phyloP scores from a whole-genome alignment of 331 rosid species.

The Rhamnella rubrinervis region DNA sequence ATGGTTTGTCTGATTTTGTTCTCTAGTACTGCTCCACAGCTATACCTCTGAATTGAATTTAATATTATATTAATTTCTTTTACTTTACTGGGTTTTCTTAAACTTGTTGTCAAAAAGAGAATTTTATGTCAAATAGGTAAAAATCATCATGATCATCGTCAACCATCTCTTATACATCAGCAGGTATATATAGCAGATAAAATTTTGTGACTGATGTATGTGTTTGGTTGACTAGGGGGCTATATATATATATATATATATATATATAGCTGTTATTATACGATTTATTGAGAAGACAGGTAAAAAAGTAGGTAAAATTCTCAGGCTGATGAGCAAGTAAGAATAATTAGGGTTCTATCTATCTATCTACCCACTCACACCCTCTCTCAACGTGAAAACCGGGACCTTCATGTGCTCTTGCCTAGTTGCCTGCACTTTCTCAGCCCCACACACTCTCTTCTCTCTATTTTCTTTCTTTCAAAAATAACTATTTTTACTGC shows the following conservation, averaged over 20 bases:
- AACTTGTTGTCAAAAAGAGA: not conserved
- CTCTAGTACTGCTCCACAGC: too few relatives aligned
- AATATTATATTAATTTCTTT: not conserved
- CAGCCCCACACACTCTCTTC: constrained; percentile 2
- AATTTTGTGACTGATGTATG: constrained; percentile 35
- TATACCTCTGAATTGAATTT: too few relatives aligned
- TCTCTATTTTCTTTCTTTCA: not conserved
- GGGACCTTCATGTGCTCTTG: constrained; percentile 33
- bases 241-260: too few relatives aligned
- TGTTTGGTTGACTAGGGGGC: constrained; percentile 7
- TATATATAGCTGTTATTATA: too few relatives aligned
- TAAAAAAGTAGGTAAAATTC: constrained; percentile 29
- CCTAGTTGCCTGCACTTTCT: constrained; percentile 2
- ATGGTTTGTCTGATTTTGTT: too few relatives aligned
- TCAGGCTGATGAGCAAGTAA: constrained; percentile 27
- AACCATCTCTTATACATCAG: constrained; percentile 22
- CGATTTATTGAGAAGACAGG: constrained; percentile 25
- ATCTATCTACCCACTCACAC: not conserved
- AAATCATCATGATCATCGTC: not conserved
- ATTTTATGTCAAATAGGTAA: not conserved
- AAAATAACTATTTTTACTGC: not conserved
- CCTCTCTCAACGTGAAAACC: constrained; percentile 40
- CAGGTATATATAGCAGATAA: not conserved
- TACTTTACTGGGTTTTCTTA: too few relatives aligned
- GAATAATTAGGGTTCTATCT: constrained; percentile 38